phyloP scores from a whole-genome alignment of 2,329 filamentous ascomycete genomes.

The Huntiella bhutanensis region DNA sequence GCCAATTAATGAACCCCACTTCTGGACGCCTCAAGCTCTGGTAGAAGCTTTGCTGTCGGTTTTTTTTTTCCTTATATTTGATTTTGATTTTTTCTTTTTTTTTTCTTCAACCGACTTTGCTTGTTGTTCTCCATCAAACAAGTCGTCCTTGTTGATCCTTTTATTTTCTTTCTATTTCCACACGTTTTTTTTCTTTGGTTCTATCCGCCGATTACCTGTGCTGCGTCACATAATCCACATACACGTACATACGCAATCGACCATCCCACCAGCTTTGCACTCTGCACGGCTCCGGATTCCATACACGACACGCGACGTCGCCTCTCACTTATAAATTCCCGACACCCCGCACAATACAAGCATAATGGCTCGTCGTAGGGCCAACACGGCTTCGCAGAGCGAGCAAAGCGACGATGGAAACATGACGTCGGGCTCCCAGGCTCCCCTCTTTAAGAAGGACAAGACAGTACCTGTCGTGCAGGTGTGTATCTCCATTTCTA shows the following conservation, averaged over 20 bases:
- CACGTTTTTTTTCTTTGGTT: neutral
- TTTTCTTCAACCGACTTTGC: no score
- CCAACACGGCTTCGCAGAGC: slow-evolving; percentile 46
- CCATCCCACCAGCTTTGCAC: no score
- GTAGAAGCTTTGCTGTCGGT: neutral
- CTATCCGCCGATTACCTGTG: neutral
- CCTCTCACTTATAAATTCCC: neutral
- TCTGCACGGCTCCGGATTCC: no score
- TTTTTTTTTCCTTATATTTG: neutral
- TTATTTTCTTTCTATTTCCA: neutral
- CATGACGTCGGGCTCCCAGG: slow-evolving; percentile 16
- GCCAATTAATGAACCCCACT: no score
- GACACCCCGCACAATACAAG: neutral
- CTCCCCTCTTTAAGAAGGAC: slow-evolving; percentile 12
- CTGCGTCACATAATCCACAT: no score
- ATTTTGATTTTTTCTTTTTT: neutral
- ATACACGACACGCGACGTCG: neutral
- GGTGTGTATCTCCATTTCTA: neutral
- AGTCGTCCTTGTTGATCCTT: no score
- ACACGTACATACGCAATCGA: no score
- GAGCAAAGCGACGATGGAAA: slow-evolving; percentile 41
- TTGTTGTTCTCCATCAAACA: no score
- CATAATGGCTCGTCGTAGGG: slow-evolving; percentile 22
- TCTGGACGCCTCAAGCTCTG: no score
- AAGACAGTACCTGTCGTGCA: neutral